Evolutionary conservation across 495 filamentous ascomycete genomes (phyloP), one percentile per base, ranked within the genome.

Genomic region (Annulohypoxylon stygium): DNA sequence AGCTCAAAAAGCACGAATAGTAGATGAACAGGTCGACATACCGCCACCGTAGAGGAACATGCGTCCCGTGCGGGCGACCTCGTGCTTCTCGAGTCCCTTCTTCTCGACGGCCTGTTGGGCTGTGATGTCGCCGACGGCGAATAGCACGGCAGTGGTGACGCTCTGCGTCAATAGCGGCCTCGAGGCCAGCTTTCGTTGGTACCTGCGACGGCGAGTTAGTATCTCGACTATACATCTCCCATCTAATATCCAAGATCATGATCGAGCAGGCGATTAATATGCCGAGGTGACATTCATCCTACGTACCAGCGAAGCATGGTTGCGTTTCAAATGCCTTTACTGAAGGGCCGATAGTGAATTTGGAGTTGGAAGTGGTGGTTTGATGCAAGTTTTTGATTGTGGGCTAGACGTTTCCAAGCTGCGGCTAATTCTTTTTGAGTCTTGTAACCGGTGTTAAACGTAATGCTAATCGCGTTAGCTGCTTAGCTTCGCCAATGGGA

Each of bases 81-180:
- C 92, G 76, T 99, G 96, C 69, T 94, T 93, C 53, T 90, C 82
- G 30, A 92, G 68, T 37, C 94, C 95, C 74, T 85, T 88, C 78
- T 88, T 90, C 82, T 98, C 96, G 60, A 99, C 92, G n/a, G 83
- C 86, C 81, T 99, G 96, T 76, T 99, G 96, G n/a, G 96, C 93
- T 61, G 97, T 88, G 61, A 91, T 85, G 81, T 99, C 96, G 69
- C 96, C 96, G 16, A 93, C 90, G 41, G 91, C 94, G 80, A 98
- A 99, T 63, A 99, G 89, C 57, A 97, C 81, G 33, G 92, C 90
- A 34, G 94, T 97, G 54, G 93, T 97, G 65, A 97, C 79, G 78
- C 90, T 92, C 82, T 97, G 93, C 8, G 95, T 98, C 75, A 97
- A 89, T 66, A 98, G 84, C 64, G 95, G 95, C 76, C 90, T 88